Percentiles rank a stretch among this genome's conserved stretches.
Conservation (phyloP, 306 rosid genomes). For the Nissolia schottii region DNA sequence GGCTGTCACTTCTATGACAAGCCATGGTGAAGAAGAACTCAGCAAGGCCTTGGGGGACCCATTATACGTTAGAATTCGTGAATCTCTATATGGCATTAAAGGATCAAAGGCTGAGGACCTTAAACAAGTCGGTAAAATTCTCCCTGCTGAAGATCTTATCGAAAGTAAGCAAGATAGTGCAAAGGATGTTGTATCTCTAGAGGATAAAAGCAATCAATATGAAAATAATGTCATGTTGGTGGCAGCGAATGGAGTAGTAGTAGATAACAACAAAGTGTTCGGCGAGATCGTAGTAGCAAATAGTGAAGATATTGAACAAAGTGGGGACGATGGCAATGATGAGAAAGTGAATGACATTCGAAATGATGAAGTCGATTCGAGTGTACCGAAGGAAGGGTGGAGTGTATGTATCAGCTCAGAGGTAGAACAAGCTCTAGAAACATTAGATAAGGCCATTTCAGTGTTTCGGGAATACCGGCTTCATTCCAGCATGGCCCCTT, state of each 20-base stretch:
- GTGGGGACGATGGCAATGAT: conserved; percentile 26
- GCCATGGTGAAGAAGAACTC: conserved; percentile 51
- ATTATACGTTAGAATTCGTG: conserved; percentile 51
- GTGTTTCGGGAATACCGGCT: conserved; percentile 34
- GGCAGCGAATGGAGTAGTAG: conserved; percentile 2
- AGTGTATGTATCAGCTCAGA: conserved; percentile 45
- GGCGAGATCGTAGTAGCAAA: conserved; percentile 70
- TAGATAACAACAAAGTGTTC: conserved; percentile 12
- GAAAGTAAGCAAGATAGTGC: conserved; percentile 15
- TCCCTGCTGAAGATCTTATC: conserved; percentile 23
- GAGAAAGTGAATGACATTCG: conserved; percentile 3
- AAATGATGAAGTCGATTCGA: neutral
- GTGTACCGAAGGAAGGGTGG: conserved; percentile 16
- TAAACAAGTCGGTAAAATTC: conserved; percentile 4
- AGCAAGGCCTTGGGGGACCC: conserved; percentile 54
- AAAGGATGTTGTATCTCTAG: conserved; percentile 21
- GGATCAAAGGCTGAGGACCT: conserved; percentile 24
- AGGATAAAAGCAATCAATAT: conserved; percentile 10
- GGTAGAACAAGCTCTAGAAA: conserved; percentile 67
- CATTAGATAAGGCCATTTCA: conserved; percentile 60
- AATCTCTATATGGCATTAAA: conserved; percentile 40
- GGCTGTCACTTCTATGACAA: conserved; percentile 59
- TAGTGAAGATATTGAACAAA: conserved; percentile 26
- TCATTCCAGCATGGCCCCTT: conserved; percentile 22
- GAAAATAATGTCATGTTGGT: conserved; percentile 14